Evolutionary conservation across 208 protist genomes (phyloP), one percentile per base, ranked within the genome.

Genomic region (Polymyxa betae): DNA sequence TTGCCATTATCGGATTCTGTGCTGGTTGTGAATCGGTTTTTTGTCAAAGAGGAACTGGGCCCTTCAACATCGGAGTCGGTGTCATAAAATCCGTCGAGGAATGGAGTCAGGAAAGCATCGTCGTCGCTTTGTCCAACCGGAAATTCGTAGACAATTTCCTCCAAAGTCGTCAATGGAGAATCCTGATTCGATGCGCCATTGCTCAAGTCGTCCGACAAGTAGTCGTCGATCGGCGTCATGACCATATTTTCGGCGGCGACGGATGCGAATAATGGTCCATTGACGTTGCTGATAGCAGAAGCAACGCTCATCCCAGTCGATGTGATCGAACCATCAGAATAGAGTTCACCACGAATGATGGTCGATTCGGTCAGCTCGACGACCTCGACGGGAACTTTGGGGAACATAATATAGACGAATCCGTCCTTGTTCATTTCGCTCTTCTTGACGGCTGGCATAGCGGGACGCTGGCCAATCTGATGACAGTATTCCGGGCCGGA

Each of bases 231-330:
- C 20, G 54, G 54, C 29, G 54, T 66, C 20, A 29, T 29, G 54
- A 66, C 54, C 16, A 29, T 29, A 66, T 32, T 66, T 16, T 32
- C 16, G 20, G 16, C 54, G 20, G 16, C 54, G 54, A 66, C 54
- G 54, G 29, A 16, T 16, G 54, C 72, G 72, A 82, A 82, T 43
- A 82, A 20, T 20, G 72, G 72, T 5, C 72, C 72, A 43, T 82
- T 5, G 16, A 82, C 10, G 5, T 82, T 35, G n/a, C 72, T 82
- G 16, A n/a, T 35, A 20, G n/a, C 72, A 43, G n/a, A 5, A 35
- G 72, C 35, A 20, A 82, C 72, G 72, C 72, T 43, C 16, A 16
- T 35, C 35, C n/a, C 72, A 43, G 16, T 43, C 12, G 40, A 38
- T 5, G 72, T 20, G 16, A 45, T 20, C 72, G 72, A 45, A 12